Evolutionary conservation across 371 early-diverging fungal species (phyloP), one percentile per base, ranked within the genome.

Genomic region (Mortierella sp.): DNA sequence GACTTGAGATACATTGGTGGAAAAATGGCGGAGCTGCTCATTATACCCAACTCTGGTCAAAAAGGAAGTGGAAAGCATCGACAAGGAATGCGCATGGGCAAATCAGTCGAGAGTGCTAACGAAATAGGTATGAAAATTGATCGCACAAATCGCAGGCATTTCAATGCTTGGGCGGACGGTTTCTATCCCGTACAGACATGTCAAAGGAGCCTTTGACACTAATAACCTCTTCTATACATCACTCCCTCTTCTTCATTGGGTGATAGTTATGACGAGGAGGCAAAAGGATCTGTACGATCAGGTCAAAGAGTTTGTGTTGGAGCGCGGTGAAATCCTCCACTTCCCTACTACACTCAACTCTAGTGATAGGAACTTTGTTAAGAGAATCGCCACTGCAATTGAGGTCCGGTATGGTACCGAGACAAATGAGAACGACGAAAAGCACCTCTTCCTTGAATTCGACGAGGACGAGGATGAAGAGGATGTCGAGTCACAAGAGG

Each of bases 341-440:
- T 90, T 91, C 58, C 84, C 86, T 16, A 52, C 79, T 11, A 83
- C 84, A 32, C 84, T 90, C 58, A 88, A 88, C 16, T 87, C 88
- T 22, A 77, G 86, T 1, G 93, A 93, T 64, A 86, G 92, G 5
- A 84, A 75, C 15, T 96, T 95, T 84, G 83, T 94, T 1, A 85
- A 90, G 36, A 77, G 76, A 24, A 83, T 94, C 6, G 89, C 91
- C 0, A 77, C 85, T 15, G 91, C 92, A 15, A 89, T 97, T 11
- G 92, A 89, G 15, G 77, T 97, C 50, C 84, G 79, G 15, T 75
- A 73, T 65, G 86, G 84, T 10, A 72, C 82, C 3, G 87, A 86
- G 64, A 86, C 83, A 22, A 62, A 85, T 4, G 73, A 84, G 22
- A 74, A 79, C 8, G 86, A 86, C 53, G 72, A 76, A 16, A 82